Base-by-base conservation (phyloP, 2,329 filamentous ascomycete species). In the Sporothrix dimorphospora region DNA sequence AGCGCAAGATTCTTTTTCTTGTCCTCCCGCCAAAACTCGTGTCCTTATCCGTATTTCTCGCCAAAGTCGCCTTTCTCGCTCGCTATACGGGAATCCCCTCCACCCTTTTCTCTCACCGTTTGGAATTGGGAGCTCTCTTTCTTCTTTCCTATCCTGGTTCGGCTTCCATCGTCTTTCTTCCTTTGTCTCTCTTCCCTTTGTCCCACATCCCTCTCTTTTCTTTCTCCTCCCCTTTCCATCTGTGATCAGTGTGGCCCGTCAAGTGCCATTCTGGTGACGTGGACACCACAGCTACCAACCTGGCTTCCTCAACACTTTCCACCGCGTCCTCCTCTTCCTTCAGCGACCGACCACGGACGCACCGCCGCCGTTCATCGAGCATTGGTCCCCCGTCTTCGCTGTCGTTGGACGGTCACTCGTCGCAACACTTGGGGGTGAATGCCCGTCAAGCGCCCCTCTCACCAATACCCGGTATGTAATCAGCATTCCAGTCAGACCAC, bases 321-420 rank as follows among this genome's bases (percentile, higher is more conserved):
- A 79, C 82, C 77, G 82, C 83, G 76, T 86, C 86, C 79, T 86
- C 87, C 73, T 88, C 87, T 80, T 86, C 86, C 77, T 84, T 83
- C 77, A 84, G 82, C 81, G 84, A 85, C 80, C 81, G 82, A 76
- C 83, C 85, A 74, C 81, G 81, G 73, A 83, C 82, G 66, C 85
- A 87, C 76, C 85, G 86, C 77, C 82, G 85, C 51, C 75, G 75
- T 34, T 76, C 75, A 12, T 76, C 75, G 30, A 74, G 74, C 71
- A 69, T 74, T 68, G 75, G 75, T 19, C 75, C 72, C 7, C 73
- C 74, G 12, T 34, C 80, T 76, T 74, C 76, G 75, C 76, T 81
- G 78, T 76, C 78, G 77, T 77, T 79, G 79, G 76, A 76, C 77
- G 76, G 78, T 66, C 69, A 73, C 66, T 74, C 79, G 73, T 76